These are phyloP conservation scores for Amphirosellinia nigrospora DNA, from an alignment of 495 filamentous ascomycete genomes.

Conservation along the genomic window DNA sequence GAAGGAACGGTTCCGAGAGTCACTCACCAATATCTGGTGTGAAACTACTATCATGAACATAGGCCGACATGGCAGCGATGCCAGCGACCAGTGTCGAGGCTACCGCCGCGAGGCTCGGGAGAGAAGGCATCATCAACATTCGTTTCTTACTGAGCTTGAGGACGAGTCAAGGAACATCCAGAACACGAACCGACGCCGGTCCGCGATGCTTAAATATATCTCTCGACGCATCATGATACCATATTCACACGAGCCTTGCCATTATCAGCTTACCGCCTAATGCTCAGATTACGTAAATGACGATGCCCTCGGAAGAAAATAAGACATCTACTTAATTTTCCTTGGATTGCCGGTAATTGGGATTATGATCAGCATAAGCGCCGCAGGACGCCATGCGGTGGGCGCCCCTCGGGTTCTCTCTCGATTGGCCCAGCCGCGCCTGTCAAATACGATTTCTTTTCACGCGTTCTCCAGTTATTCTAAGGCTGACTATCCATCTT, in stretches of 20 bases:
- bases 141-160: neutral
- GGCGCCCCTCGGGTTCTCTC: neutral
- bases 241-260: neutral
- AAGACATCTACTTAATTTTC: neutral
- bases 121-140: conserved; percentile 5
- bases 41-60: conserved; percentile 16
- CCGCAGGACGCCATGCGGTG: neutral
- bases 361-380: conserved; percentile 11
- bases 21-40: conserved; percentile 46
- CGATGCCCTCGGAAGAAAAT: neutral
- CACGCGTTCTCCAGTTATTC: neutral
- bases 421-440: neutral
- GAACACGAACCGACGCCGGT: neutral
- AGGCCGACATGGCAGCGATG: conserved; percentile 5
- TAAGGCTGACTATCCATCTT: neutral
- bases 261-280: conserved; percentile 10
- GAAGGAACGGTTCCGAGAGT: neutral
- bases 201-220: neutral
- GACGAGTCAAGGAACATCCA: neutral
- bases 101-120: conserved; percentile 8
- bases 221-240: neutral
- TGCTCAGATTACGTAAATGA: neutral
- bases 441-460: neutral
- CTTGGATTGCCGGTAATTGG: conserved; percentile 4
- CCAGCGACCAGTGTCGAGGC: conserved; percentile 4